Base-by-base conservation (phyloP, 148 eudicot genomes). In the Chenopodium album region DNA sequence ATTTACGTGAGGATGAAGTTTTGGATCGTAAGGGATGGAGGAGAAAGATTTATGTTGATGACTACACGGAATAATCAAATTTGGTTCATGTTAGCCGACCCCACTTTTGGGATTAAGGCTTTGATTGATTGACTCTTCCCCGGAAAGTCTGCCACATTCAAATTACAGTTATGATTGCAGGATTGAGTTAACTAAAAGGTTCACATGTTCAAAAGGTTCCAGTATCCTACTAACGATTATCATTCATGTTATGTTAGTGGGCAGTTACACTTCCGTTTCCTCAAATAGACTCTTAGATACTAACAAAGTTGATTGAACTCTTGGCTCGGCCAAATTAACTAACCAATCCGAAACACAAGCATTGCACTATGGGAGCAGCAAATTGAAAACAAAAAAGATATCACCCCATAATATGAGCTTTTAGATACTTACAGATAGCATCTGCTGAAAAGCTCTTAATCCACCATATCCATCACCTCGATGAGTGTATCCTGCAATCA, bases 401-500 rank as follows among this genome's bases (percentile, higher is more conserved):
- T 73, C 31, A n/a, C 2, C 46, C 62, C 8, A 50, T 47, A n/a
- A 71, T 56, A 60, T 31, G 47, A 68, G 34, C 59, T 65, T 79
- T 22, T 54, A 70, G 62, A 32, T 48, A 87, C 94, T 78, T 87
- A 93, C 97, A 89, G 76, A 76, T 72, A 93, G 56, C 98, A 94
- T 95, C 84, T 80, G 79, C 64, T 82, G 87, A 63, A 95, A 93
- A 82, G 85, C 84, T 80, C 81, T 69, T 75, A 95, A 89, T 23
- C 82, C 98, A n/a, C 87, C 87, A 83, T 88, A 84, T 54, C 94
- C 98, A 82, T 93, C 90, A 12, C 95, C 94, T 1, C 84, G 87
- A 87, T 93, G 98, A 68, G 98, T 92, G 77, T 88, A 95, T 4
- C 94, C 97, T 0, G 98, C 83, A 60, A 95, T 93, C 85, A 95